Base-by-base conservation (phyloP, 176 grass and related monocot species). In the Ampelocalamus luodianensis region DNA sequence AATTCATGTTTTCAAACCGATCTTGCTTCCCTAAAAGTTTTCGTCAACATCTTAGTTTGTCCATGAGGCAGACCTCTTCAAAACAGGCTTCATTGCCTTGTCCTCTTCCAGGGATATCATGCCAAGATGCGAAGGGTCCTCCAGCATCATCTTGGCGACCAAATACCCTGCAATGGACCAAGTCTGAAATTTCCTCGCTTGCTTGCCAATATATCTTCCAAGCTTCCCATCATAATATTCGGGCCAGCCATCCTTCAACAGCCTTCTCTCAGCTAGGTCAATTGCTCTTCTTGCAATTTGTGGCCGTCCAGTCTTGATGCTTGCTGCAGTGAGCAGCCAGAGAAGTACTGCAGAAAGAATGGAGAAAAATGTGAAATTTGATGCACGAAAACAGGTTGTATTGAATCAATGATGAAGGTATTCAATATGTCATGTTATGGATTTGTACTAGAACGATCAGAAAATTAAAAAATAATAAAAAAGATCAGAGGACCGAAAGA, bases 151-250 rank as follows among this genome's bases (percentile, higher is more conserved):
- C 84, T 94, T 94, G n/a, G 94, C 92, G 8, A 94, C 94, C 86
- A 97, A 92, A 86, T 97, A 97, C n/a, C 94, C 92, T 0, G 94
- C 88, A 10, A 97, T 94, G 15, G 94, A 94, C 94, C 94, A 97
- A 17, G 94, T 97, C 80, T 97, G 94, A 34, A 89, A 94, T 83
- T 94, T 97, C 67, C 94, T 84, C 1, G 94, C 94, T 58, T 97
- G 94, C 91, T 97, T 97, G 23, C 94, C 94, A 3, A 97, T 16
- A 68, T 92, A 97, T 55, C 92, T 88, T 58, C 94, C 94, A 8
- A 94, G 90, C 58, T 92, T 97, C 8, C 94, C 94, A 37, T 97
- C 94, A n/a, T 97, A 97, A 37, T 97, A 97, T 59, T 97, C 94
- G n/a, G 94, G 94, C 94, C 94, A 97, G 66, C 90, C 89, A 76